A percentile compares a stretch with the other conserved stretches of the same genome.
Evolutionary conservation across 345 rosid genomes (phyloP).

Genomic region (Eucalyptus regnans): DNA sequence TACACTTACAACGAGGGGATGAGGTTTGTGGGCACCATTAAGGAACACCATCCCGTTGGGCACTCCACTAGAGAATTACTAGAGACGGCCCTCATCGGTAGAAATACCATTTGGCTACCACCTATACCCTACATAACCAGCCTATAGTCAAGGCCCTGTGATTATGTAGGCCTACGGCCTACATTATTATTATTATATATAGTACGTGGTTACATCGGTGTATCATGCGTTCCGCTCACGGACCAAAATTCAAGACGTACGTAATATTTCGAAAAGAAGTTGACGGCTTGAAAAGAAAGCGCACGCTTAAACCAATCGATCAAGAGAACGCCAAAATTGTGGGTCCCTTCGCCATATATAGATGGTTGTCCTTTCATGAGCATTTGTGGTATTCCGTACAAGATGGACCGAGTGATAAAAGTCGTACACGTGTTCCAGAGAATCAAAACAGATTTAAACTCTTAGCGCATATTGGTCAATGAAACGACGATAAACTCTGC

Average conservation of each 20-base stretch:
- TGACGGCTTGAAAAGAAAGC: neutral
- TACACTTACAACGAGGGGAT: rapidly evolving
- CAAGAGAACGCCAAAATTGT: no score
- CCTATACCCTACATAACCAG: no score
- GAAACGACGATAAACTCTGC: neutral
- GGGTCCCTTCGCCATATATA: neutral
- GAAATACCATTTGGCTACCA: no score
- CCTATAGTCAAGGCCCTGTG: no score
- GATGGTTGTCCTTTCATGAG: neutral
- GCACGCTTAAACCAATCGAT: neutral
- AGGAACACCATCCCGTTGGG: rapidly evolving
- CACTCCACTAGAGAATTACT: no score
- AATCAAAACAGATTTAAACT: no score
- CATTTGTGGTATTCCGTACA: neutral
- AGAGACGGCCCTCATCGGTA: rapidly evolving
- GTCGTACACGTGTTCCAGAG: neutral
- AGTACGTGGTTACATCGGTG: neutral
- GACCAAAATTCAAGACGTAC: neutral
- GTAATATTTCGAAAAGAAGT: neutral
- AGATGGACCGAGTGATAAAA: neutral
- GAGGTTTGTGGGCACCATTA: no score
- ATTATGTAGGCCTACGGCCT: no score
- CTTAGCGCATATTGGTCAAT: neutral
- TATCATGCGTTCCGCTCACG: neutral
- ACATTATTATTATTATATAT: no score